A percentile compares a stretch with the other conserved stretches of the same genome.
These are phyloP conservation scores for Boeremia lycopersici DNA, from an alignment of 2,329 filamentous ascomycete genomes.

Conservation along the genomic window DNA sequence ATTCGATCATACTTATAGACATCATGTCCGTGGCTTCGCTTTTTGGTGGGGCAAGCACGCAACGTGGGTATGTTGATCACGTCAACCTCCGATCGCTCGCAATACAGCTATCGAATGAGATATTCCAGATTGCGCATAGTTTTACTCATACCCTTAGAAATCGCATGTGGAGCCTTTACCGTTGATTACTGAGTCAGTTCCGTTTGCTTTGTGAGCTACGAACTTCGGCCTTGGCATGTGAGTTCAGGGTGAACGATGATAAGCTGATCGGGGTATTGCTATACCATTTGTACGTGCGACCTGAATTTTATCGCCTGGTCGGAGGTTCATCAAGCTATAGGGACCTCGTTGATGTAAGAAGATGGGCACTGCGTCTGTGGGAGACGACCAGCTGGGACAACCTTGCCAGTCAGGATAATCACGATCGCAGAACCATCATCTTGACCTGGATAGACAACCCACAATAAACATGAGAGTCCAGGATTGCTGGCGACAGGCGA, in stretches of 20 bases:
- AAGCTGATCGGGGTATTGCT: conserved; percentile 51
- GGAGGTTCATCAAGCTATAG: conserved; percentile 64
- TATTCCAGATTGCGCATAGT: background rate
- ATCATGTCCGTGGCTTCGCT: no score
- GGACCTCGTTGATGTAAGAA: conserved; percentile 57
- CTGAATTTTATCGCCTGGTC: conserved; percentile 56
- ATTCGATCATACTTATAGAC: background rate
- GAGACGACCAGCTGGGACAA: conserved; percentile 60
- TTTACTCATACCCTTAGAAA: background rate
- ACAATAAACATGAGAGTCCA: conserved; percentile 60
- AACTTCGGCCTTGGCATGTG: no score
- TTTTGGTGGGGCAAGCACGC: conserved; percentile 10
- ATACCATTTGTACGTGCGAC: conserved; percentile 67
- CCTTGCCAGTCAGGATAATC: conserved; percentile 60
- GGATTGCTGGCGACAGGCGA: conserved; percentile 55
- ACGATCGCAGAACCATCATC: conserved; percentile 63
- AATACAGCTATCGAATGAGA: background rate
- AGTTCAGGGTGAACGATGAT: no score
- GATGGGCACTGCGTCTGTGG: conserved; percentile 64
- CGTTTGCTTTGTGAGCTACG: background rate
- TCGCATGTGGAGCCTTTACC: background rate
- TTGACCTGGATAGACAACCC: conserved; percentile 67
- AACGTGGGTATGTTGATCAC: conserved; percentile 5
- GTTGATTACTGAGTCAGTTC: background rate
- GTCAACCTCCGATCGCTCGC: conserved; percentile 1